Conservation (phyloP, 306 rosid species). For the Nissolia schottii region DNA sequence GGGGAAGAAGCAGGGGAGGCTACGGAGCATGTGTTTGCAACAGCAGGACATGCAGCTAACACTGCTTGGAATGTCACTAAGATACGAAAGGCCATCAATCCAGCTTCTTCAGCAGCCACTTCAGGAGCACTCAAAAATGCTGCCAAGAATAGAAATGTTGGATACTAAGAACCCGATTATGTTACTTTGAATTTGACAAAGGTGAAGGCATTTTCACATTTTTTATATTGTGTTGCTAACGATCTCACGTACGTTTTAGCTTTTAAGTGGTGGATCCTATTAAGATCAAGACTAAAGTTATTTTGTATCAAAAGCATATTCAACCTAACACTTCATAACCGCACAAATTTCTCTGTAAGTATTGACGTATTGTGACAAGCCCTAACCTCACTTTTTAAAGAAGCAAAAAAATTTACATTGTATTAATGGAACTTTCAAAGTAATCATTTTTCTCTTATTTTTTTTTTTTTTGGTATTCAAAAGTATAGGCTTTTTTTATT, state of each 20-base stretch:
- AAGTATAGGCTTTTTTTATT: too few species aligned
- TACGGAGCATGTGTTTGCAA: slow-evolving; percentile 68
- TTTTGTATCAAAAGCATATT: too few species aligned
- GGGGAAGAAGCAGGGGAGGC: slow-evolving; percentile 93
- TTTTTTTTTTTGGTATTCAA: background rate
- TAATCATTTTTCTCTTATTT: background rate
- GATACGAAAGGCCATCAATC: slow-evolving; percentile 75
- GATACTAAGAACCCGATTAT: slow-evolving; percentile 7
- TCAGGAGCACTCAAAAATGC: slow-evolving; percentile 55
- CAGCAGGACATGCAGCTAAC: slow-evolving; percentile 66
- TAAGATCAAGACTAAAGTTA: too few species aligned
- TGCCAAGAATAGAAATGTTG: slow-evolving; percentile 17
- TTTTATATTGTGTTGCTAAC: too few species aligned
- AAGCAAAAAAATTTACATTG: background rate
- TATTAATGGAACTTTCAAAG: background rate
- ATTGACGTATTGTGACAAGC: background rate
- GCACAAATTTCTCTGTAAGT: too few species aligned
- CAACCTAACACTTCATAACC: too few species aligned
- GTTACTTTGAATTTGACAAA: background rate
- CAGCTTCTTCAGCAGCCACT: slow-evolving; percentile 57
- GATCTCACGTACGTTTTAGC: too few species aligned
- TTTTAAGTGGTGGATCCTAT: too few species aligned
- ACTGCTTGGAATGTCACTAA: slow-evolving; percentile 87
- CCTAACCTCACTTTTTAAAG: background rate
- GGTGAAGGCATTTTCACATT: background rate